Evolutionary conservation across 768 basidiomycete genomes (phyloP), one percentile per base, ranked within the genome.

Genomic region (Ephemerocybe angulata): DNA sequence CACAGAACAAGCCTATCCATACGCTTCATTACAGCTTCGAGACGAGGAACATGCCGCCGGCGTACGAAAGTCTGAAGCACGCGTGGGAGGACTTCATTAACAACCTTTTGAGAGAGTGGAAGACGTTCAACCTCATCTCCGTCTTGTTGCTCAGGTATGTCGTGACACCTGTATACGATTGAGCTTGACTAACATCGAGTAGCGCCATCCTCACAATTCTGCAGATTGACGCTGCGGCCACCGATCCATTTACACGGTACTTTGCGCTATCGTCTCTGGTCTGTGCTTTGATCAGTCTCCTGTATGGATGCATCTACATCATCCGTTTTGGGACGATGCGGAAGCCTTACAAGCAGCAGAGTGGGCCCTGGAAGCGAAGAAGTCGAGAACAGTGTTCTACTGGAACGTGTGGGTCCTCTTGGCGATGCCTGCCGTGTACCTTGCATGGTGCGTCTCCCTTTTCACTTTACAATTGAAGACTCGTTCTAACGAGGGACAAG

Each of bases 351-450:
- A 82, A 80, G 29, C 31, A 25, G 41, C 49, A 1, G 52, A 53
- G 0, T 57, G 56, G 56, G 52, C 46, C n/a, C 22, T 49, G 28
- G 86, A 87, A 61, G 80, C 83, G 2, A 76, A 79, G 47, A 67
- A 66, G 40, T 58, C 60, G 2, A 60, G 56, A 12, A 62, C 68
- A 0, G 44, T 47, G 1, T 67, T 72, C 27, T 70, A 62, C 55
- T 76, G 86, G 86, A 88, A 88, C 56, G 81, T 87, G 17, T 87
- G 86, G 85, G 79, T 87, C 1, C 57, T 87, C 19, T 72, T 88
- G 27, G 81, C 85, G 0, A 77, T 84, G 72, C 86, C 86, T 0
- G 80, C 77, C 0, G 62, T 83, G 13, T 87, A 84, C 82, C 76
- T 87, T 30, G 74, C 82, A 6, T 88, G 85, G 84, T 81, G 54